A percentile compares a stretch with the other conserved stretches of the same genome.
These are phyloP conservation scores for Fraxinus latifolia DNA, from an alignment of 305 asterid species.

Conservation along the genomic window DNA sequence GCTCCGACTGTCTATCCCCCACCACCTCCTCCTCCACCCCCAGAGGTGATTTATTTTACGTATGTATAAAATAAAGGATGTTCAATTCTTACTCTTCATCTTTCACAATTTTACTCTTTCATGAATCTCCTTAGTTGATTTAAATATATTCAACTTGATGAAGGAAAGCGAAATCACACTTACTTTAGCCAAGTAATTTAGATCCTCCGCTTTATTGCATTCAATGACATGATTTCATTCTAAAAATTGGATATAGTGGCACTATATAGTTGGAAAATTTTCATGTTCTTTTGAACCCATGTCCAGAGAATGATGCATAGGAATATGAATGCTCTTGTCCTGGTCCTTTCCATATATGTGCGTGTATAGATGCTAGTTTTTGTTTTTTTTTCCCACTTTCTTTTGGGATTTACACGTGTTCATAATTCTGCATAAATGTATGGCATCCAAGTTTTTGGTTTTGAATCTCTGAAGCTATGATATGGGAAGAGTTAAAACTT, in stretches of 20 bases:
- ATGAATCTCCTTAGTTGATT: background rate
- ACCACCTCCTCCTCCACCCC: constrained; percentile 95
- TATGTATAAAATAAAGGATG: background rate
- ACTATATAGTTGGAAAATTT: background rate
- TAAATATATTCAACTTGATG: background rate
- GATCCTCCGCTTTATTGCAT: background rate
- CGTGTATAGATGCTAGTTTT: background rate
- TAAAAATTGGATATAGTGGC: background rate
- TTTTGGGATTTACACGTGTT: background rate
- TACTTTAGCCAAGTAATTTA: background rate
- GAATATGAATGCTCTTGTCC: background rate
- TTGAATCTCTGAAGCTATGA: background rate
- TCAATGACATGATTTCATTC: background rate
- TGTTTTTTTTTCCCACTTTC: background rate
- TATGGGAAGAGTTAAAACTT: background rate
- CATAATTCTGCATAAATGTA: background rate
- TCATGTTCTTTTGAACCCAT: background rate
- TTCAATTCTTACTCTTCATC: background rate
- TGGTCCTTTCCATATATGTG: background rate
- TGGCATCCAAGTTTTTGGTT: background rate
- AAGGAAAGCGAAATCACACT: background rate
- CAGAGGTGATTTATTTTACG: constrained; percentile 50
- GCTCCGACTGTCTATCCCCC: constrained; percentile 99
- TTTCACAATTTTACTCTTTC: background rate
- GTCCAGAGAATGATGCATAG: background rate